Percentiles rank a stretch among this genome's conserved stretches.
Evolutionary conservation across 2,329 filamentous ascomycete species (phyloP).

Genomic region (Bipolaris bicolor): DNA sequence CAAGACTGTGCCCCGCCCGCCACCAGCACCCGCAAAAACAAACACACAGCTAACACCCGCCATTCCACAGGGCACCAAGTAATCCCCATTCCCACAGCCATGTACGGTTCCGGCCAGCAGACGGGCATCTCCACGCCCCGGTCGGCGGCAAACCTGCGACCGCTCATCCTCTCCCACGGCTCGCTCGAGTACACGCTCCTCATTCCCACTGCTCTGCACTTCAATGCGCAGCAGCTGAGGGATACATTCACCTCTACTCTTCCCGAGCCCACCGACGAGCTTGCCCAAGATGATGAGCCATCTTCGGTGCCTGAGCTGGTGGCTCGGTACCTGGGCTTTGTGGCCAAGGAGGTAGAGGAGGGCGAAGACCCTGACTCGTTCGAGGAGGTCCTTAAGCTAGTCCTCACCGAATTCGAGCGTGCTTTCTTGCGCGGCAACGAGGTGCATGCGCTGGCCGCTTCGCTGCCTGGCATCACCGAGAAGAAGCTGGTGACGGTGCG

Average conservation of each 20-base stretch:
- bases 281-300: slow-evolving; percentile 98
- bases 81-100: slow-evolving; percentile 22
- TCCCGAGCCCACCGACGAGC: slow-evolving; percentile 91
- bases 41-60: slow-evolving; percentile 20
- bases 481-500: slow-evolving; percentile 92
- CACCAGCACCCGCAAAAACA: not conserved
- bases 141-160: slow-evolving; percentile 89
- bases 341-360: slow-evolving; percentile 87
- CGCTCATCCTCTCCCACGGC: slow-evolving; percentile 88
- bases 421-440: slow-evolving; percentile 95
- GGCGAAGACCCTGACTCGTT: slow-evolving; percentile 93
- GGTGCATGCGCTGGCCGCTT: slow-evolving; percentile 86
- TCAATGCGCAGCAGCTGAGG: slow-evolving; percentile 92
- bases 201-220: slow-evolving; percentile 93
- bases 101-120: slow-evolving; percentile 91
- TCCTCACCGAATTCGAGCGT: slow-evolving; percentile 95
- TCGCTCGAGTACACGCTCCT: slow-evolving; percentile 96
- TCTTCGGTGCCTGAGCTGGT: slow-evolving; percentile 93
- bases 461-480: slow-evolving; percentile 83
- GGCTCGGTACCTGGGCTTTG: slow-evolving; percentile 88
- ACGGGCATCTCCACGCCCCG: slow-evolving; percentile 97
- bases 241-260: slow-evolving; percentile 85
- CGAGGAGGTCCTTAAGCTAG: slow-evolving; percentile 88
- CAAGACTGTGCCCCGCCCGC: slow-evolving; percentile 1
- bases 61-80: slow-evolving; percentile 4